phyloP scores from a whole-genome alignment of 345 rosid genomes.

The Eutrema heterophyllum region DNA sequence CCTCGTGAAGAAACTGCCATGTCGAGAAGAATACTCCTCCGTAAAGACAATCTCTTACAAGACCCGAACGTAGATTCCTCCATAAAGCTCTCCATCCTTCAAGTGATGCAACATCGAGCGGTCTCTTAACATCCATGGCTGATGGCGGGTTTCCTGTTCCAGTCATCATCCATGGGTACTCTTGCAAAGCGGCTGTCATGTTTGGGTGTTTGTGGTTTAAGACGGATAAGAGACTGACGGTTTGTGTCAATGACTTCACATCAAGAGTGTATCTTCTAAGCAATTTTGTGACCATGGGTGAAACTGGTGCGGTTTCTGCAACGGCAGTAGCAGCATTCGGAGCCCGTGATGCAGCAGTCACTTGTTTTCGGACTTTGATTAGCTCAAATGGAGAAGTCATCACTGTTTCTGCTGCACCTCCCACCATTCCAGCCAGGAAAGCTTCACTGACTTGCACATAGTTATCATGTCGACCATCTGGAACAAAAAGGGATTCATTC shows the following conservation, averaged over 20 bases:
- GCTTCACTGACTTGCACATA: conserved; percentile 68
- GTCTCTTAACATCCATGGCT: conserved; percentile 58
- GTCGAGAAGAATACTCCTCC: conserved; percentile 83
- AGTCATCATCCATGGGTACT: conserved; percentile 93
- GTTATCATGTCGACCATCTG: conserved; percentile 86
- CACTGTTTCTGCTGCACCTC: conserved; percentile 76
- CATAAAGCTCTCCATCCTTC: conserved; percentile 83
- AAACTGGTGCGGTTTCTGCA: conserved; percentile 29
- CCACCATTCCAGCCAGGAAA: conserved; percentile 67
- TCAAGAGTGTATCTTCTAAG: conserved; percentile 62
- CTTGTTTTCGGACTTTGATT: conserved; percentile 74
- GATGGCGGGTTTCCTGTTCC: conserved; percentile 91
- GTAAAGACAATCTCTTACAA: conserved; percentile 69
- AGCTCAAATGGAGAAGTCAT: conserved; percentile 77
- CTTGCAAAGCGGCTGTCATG: conserved; percentile 61
- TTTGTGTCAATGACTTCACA: conserved; percentile 51
- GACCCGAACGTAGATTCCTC: conserved; percentile 76
- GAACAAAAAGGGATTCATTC: neutral
- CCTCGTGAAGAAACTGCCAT: conserved; percentile 77
- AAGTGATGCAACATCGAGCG: conserved; percentile 54
- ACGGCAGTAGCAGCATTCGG: conserved; percentile 34
- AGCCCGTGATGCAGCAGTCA: conserved; percentile 57
- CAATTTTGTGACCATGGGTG: conserved; percentile 46
- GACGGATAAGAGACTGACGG: conserved; percentile 66
- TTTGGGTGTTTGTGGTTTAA: conserved; percentile 61